These are phyloP conservation scores for Plenodomus lindquistii DNA, from an alignment of 2,329 filamentous ascomycete species.

Conservation along the genomic window DNA sequence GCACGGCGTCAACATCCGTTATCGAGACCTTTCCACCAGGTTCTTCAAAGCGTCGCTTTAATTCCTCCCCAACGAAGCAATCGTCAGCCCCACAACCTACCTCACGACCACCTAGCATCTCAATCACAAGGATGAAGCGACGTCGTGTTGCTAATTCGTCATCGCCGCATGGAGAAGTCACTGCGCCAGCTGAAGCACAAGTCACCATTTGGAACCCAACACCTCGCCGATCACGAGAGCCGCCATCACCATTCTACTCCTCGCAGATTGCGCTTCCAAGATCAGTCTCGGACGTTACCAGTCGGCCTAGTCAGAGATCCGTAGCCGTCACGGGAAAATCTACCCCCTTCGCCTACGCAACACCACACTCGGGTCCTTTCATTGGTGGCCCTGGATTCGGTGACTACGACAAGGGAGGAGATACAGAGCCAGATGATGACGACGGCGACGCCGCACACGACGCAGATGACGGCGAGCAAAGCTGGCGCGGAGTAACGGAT, in stretches of 20 bases:
- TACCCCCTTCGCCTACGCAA: slow-evolving; percentile 72
- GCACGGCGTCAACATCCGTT: slow-evolving; percentile 35
- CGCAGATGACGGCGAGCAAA: slow-evolving; percentile 33
- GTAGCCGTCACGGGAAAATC: slow-evolving; percentile 38
- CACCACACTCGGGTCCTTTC: slow-evolving; percentile 63
- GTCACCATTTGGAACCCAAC: slow-evolving; percentile 42
- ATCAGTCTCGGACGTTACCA: slow-evolving; percentile 39
- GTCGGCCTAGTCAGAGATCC: slow-evolving; percentile 51
- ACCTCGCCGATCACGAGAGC: slow-evolving; percentile 50
- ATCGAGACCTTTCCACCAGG: slow-evolving; percentile 24
- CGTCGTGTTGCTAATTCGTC: slow-evolving; percentile 48
- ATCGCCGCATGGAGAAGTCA: slow-evolving; percentile 20
- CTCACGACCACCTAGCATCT: slow-evolving; percentile 44
- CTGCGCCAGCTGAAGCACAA: slow-evolving; percentile 25
- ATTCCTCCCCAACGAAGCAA: slow-evolving; percentile 35
- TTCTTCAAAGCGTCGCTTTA: slow-evolving; percentile 37
- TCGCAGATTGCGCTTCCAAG: slow-evolving; percentile 31
- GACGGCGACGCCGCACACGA: slow-evolving; percentile 38
- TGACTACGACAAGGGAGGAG: slow-evolving; percentile 32
- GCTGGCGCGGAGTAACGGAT: slow-evolving; percentile 34
- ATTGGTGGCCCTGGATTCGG: slow-evolving; percentile 32
- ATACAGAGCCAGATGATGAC: slow-evolving; percentile 42
- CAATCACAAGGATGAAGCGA: slow-evolving; percentile 47
- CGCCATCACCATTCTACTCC: slow-evolving; percentile 48
- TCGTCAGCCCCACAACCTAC: slow-evolving; percentile 28